Percentiles rank a stretch among this genome's conserved stretches.
Conservation (phyloP, 192 early-diverging fungal genomes). For the Neocallimastix lanati region DNA sequence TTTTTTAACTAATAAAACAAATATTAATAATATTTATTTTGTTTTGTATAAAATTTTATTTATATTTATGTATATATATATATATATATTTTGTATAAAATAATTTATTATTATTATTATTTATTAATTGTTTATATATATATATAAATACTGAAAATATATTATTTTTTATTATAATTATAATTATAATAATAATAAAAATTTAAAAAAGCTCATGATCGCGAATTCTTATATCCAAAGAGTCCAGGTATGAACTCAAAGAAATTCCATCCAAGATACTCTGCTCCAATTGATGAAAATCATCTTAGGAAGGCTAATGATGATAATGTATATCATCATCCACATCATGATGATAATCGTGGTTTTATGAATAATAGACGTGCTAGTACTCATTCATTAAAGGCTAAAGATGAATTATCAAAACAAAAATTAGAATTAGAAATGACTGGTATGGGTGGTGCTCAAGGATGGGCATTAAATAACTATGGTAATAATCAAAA, state of each 20-base stretch:
- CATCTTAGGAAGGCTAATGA: not conserved
- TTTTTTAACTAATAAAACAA: no score
- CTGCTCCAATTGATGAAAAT: not conserved
- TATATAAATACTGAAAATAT: no score
- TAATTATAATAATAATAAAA: no score
- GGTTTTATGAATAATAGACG: not conserved
- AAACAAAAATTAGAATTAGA: not conserved
- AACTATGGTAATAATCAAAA: not conserved
- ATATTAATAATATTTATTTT: no score
- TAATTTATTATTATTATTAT: no score
- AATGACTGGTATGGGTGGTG: not conserved
- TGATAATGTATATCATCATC: not conserved
- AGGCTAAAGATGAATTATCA: not conserved
- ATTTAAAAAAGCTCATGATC: no score
- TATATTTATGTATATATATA: no score
- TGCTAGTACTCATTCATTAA: not conserved
- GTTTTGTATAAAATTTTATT: no score
- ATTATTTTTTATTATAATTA: no score
- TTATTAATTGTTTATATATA: no score
- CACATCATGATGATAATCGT: not conserved
- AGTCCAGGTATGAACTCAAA: not conserved
- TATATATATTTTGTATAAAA: no score
- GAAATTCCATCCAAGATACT: not conserved
- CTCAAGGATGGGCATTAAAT: slow-evolving; percentile 8
- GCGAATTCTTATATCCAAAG: not conserved